These are phyloP conservation scores for Brettanomyces naardenensis DNA, from an alignment of 805 yeast species.

Conservation along the genomic window DNA sequence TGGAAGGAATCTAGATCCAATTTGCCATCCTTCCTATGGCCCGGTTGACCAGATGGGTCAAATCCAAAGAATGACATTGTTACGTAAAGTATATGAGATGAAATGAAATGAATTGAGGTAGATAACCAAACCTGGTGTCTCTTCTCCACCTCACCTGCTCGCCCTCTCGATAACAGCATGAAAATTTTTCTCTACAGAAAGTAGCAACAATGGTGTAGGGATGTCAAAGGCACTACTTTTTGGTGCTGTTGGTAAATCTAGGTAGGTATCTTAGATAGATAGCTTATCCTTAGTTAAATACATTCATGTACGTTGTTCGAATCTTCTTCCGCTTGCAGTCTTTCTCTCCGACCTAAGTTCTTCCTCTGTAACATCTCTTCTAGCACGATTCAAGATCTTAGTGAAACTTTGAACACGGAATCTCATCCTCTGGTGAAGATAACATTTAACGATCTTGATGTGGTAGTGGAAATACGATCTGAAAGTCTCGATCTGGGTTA, in stretches of 20 bases:
- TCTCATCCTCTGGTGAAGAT: constrained; percentile 97
- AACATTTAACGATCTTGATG: constrained; percentile 96
- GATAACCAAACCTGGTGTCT: too few species aligned
- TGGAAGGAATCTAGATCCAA: constrained; percentile 53
- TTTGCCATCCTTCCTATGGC: constrained; percentile 8
- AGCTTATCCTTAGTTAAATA: background rate
- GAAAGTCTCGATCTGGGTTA: constrained; percentile 85
- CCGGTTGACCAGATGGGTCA: constrained; percentile 37
- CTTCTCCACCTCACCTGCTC: too few species aligned
- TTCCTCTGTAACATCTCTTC: constrained; percentile 81
- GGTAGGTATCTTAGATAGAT: too few species aligned
- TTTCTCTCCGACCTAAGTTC: constrained; percentile 43
- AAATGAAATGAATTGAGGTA: too few species aligned
- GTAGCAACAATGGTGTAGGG: too few species aligned
- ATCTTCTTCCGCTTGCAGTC: constrained; percentile 68
- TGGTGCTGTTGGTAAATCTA: too few species aligned
- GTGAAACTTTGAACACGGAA: constrained; percentile 88
- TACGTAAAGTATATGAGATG: background rate
- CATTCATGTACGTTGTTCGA: constrained; percentile 27
- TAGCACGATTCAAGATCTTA: constrained; percentile 93
- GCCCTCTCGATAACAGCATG: too few species aligned
- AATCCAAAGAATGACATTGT: constrained; percentile 64
- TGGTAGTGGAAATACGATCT: constrained; percentile 98
- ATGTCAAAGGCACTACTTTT: too few species aligned
- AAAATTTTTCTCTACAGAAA: too few species aligned